Percentiles rank a stretch among this genome's conserved stretches.
These are phyloP conservation scores for Fusarium pseudoanthophilum DNA, from an alignment of 2,329 filamentous ascomycete genomes.

Conservation along the genomic window DNA sequence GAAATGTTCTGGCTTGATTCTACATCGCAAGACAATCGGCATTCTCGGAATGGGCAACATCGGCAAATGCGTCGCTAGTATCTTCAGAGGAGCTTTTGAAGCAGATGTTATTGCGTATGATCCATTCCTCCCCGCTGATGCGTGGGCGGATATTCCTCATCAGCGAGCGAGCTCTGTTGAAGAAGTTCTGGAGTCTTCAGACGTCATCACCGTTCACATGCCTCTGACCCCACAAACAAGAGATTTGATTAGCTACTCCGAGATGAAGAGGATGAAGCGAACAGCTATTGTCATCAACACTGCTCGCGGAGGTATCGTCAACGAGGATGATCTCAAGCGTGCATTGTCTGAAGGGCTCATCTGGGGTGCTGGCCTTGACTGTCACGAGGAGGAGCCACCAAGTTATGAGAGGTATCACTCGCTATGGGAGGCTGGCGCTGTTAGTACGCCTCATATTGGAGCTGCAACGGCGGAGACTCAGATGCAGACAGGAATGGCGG, in stretches of 20 bases:
- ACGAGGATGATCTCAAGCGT: slow-evolving; percentile 49
- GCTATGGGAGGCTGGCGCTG: slow-evolving; percentile 50
- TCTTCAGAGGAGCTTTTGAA: slow-evolving; percentile 52
- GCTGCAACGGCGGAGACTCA: slow-evolving; percentile 54
- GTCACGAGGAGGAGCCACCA: slow-evolving; percentile 54
- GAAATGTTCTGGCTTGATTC: slow-evolving; percentile 52
- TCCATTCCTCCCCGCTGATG: slow-evolving; percentile 47
- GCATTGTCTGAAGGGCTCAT: slow-evolving; percentile 49
- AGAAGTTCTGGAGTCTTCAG: slow-evolving; percentile 47
- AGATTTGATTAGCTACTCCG: slow-evolving; percentile 46
- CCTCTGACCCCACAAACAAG: slow-evolving; percentile 50
- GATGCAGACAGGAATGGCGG: slow-evolving; percentile 45
- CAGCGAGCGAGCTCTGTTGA: slow-evolving; percentile 44
- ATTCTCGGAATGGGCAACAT: slow-evolving; percentile 55
- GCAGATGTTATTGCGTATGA: slow-evolving; percentile 51
- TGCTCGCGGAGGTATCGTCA: slow-evolving; percentile 54
- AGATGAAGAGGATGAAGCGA: slow-evolving; percentile 51
- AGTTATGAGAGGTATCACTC: slow-evolving; percentile 48
- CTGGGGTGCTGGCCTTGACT: slow-evolving; percentile 54
- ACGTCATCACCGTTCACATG: slow-evolving; percentile 53
- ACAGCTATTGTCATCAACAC: slow-evolving; percentile 54
- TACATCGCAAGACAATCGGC: slow-evolving; percentile 50
- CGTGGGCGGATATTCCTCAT: slow-evolving; percentile 50
- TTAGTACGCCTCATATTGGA: slow-evolving; percentile 59
- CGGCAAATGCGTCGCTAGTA: slow-evolving; percentile 49